phyloP scores from a whole-genome alignment of 2,329 filamentous ascomycete genomes.

The Tolypocladium album region DNA sequence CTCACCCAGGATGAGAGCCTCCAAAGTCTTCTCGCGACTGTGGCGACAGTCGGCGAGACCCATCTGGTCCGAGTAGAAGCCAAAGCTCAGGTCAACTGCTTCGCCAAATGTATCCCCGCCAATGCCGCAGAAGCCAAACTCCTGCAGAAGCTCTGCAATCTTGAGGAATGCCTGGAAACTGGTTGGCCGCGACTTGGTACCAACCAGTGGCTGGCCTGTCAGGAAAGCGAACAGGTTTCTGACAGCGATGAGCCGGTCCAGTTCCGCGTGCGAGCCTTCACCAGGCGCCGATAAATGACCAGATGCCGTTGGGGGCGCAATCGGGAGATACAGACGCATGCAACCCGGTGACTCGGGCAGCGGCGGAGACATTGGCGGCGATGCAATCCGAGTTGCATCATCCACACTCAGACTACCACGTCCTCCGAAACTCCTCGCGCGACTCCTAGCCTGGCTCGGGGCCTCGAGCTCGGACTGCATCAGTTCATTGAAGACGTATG shows the following conservation, averaged over 20 bases:
- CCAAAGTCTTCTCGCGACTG: slow-evolving; percentile 80
- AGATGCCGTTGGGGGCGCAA: slow-evolving; percentile 24
- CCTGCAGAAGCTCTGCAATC: slow-evolving; percentile 40
- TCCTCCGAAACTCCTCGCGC: slow-evolving; percentile 34
- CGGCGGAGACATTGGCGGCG: slow-evolving; percentile 27
- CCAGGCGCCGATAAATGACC: slow-evolving; percentile 22
- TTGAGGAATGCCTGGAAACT: slow-evolving; percentile 44
- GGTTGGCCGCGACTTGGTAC: slow-evolving; percentile 39
- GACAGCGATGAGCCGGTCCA: slow-evolving; percentile 46
- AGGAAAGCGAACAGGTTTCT: slow-evolving; percentile 58
- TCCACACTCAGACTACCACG: slow-evolving; percentile 35
- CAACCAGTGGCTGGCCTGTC: slow-evolving; percentile 51
- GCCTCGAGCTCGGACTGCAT: slow-evolving; percentile 33
- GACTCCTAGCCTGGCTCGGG: slow-evolving; percentile 18
- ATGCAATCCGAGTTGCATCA: slow-evolving; percentile 33
- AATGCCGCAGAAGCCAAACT: slow-evolving; percentile 46
- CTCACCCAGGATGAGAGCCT: slow-evolving; percentile 83
- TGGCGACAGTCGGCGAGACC: slow-evolving; percentile 67
- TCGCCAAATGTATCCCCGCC: slow-evolving; percentile 50
- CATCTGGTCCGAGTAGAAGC: slow-evolving; percentile 67
- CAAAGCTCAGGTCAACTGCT: slow-evolving; percentile 53
- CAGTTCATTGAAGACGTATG: slow-evolving; percentile 42
- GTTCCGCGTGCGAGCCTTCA: slow-evolving; percentile 24
- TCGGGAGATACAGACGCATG: slow-evolving; percentile 43
- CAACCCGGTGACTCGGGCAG: slow-evolving; percentile 25